A percentile compares a stretch with the other conserved stretches of the same genome.
These are phyloP conservation scores for Neoarthrinium moseri DNA, from an alignment of 2,329 filamentous ascomycete genomes.

Conservation along the genomic window DNA sequence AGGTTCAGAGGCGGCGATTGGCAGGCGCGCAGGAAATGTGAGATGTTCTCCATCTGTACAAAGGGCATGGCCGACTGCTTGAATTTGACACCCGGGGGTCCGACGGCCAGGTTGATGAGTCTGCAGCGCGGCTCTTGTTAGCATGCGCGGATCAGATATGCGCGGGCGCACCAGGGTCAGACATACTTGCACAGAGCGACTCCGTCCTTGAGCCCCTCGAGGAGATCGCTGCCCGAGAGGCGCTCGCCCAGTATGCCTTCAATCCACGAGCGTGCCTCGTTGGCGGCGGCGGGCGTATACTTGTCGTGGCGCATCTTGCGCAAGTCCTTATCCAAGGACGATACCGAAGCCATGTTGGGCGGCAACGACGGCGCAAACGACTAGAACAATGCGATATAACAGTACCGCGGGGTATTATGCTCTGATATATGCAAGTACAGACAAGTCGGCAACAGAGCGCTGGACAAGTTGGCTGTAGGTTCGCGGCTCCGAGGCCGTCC, in stretches of 20 bases:
- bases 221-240: slow-evolving; percentile 71
- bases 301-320: slow-evolving; percentile 87
- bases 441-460: no score
- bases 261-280: slow-evolving; percentile 83
- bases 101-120: slow-evolving; percentile 76
- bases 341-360: slow-evolving; percentile 79
- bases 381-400: background rate
- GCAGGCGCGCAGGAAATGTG: slow-evolving; percentile 88
- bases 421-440: no score
- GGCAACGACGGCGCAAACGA: background rate
- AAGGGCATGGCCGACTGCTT: slow-evolving; percentile 95
- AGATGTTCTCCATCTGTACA: slow-evolving; percentile 99
- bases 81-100: slow-evolving; percentile 79
- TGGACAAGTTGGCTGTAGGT: no score
- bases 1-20: slow-evolving; percentile 82
- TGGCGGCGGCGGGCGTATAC: slow-evolving; percentile 88
- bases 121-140: slow-evolving; percentile 41
- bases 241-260: slow-evolving; percentile 75
- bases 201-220: slow-evolving; percentile 87
- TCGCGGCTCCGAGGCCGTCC: background rate
- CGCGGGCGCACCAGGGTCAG: background rate
- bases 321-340: slow-evolving; percentile 93
- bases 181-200: slow-evolving; percentile 86
- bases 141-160: slow-evolving; percentile 8
- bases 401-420: no score